A percentile compares a stretch with the other conserved stretches of the same genome.
phyloP scores from a whole-genome alignment of 495 filamentous ascomycete genomes.

The Penicillium bialowiezense region DNA sequence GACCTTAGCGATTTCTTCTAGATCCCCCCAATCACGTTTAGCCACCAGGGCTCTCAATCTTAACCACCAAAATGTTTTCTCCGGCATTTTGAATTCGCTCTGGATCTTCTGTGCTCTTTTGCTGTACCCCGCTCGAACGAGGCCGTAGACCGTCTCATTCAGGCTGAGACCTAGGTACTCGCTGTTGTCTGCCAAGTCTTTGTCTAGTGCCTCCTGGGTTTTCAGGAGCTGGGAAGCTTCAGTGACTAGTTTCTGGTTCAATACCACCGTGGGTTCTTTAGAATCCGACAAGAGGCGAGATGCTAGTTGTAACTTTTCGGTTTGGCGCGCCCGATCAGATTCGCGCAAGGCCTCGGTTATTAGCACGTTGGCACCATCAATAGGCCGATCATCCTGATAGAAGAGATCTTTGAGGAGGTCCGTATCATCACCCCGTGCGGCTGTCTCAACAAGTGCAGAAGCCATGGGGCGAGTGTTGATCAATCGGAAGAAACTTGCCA shows the following conservation, averaged over 20 bases:
- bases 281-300: constrained; percentile 78
- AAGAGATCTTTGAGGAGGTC: constrained; percentile 92
- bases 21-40: constrained; percentile 84
- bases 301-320: constrained; percentile 84
- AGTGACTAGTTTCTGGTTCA: constrained; percentile 71
- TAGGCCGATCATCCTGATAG: constrained; percentile 92
- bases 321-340: constrained; percentile 56
- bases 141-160: constrained; percentile 85
- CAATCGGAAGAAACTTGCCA: constrained; percentile 88
- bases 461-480: constrained; percentile 86
- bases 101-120: constrained; percentile 82
- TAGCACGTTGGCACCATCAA: constrained; percentile 86
- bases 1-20: constrained; percentile 72
- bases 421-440: constrained; percentile 69
- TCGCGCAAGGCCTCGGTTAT: constrained; percentile 74
- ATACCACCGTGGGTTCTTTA: constrained; percentile 63
- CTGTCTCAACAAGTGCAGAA: constrained; percentile 84
- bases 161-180: constrained; percentile 81
- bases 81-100: constrained; percentile 87
- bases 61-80: constrained; percentile 88
- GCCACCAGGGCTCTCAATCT: constrained; percentile 85
- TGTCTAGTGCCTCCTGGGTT: constrained; percentile 79
- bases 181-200: constrained; percentile 60
- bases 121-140: constrained; percentile 70
- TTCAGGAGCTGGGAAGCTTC: constrained; percentile 78